These are phyloP conservation scores for Cenchrus fungigraminus DNA, from an alignment of 176 grass and related monocot species.

Conservation along the genomic window DNA sequence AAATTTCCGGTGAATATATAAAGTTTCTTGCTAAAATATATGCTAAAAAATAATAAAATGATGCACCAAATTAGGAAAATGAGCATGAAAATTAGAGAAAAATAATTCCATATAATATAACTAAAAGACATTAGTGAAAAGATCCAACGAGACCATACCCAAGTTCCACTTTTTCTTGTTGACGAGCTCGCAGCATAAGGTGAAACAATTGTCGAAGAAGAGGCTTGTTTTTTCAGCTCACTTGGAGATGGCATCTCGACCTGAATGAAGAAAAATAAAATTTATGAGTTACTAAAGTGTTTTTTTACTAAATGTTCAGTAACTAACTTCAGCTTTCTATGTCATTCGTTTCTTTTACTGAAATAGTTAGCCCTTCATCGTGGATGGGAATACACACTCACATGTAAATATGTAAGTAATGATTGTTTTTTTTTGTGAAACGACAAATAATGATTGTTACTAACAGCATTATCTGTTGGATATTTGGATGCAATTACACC, in stretches of 20 bases:
- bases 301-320: neutral
- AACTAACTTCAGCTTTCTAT: conserved; percentile 8
- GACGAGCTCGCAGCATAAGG: neutral
- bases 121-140: neutral
- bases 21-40: neutral
- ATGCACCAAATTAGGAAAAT: neutral
- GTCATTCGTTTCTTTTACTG: neutral
- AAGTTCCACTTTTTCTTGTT: conserved; percentile 15
- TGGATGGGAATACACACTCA: neutral
- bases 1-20: neutral
- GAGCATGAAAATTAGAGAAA: neutral
- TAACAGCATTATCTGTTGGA: too few relatives aligned
- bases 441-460: neutral
- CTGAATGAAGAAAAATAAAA: neutral
- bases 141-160: too few relatives aligned
- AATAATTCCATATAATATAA: neutral
- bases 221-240: neutral
- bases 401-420: neutral
- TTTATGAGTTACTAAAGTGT: neutral
- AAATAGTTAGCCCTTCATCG: neutral
- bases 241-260: conserved; percentile 15
- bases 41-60: neutral
- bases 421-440: too few relatives aligned
- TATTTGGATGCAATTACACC: too few relatives aligned
- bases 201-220: neutral